A percentile compares a stretch with the other conserved stretches of the same genome.
phyloP scores from a whole-genome alignment of 768 basidiomycete genomes.

The Daedalea quercina region DNA sequence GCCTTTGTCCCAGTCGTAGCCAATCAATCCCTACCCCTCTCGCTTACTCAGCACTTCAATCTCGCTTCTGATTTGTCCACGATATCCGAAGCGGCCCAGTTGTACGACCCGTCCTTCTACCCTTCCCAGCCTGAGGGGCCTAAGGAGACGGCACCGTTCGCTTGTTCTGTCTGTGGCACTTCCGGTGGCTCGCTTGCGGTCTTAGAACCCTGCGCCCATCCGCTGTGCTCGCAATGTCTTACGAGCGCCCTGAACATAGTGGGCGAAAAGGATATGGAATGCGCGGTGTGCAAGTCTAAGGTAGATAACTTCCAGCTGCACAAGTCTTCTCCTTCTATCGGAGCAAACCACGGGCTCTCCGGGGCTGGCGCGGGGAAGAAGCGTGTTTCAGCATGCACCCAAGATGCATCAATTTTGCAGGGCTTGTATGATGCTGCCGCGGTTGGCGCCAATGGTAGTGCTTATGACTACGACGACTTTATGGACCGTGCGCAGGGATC shows the following conservation, averaged over 20 bases:
- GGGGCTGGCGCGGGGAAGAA: background rate
- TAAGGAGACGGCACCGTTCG: constrained; percentile 21
- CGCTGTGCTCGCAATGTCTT: constrained; percentile 73
- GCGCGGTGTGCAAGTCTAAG: constrained; percentile 67
- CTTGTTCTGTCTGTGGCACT: constrained; percentile 62
- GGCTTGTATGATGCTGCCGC: constrained; percentile 19
- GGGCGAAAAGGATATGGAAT: constrained; percentile 84
- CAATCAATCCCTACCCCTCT: constrained; percentile 24
- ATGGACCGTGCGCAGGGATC: constrained; percentile 27
- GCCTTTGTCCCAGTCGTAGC: constrained; percentile 27
- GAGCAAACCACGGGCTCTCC: constrained; percentile 10
- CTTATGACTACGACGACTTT: constrained; percentile 17
- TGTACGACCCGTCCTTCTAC: constrained; percentile 23
- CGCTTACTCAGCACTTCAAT: constrained; percentile 39
- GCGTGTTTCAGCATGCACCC: background rate
- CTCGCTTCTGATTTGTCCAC: constrained; percentile 24
- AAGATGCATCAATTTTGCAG: constrained; percentile 17
- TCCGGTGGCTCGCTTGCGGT: constrained; percentile 46
- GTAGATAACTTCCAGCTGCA: constrained; percentile 65
- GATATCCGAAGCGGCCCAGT: constrained; percentile 27
- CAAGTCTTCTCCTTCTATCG: constrained; percentile 7
- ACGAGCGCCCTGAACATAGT: constrained; percentile 87
- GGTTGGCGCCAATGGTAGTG: constrained; percentile 9
- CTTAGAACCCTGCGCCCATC: constrained; percentile 69
- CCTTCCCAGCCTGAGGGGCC: constrained; percentile 26